Conservation (phyloP, 2,329 filamentous ascomycete species). For the Fusarium nodosum region DNA sequence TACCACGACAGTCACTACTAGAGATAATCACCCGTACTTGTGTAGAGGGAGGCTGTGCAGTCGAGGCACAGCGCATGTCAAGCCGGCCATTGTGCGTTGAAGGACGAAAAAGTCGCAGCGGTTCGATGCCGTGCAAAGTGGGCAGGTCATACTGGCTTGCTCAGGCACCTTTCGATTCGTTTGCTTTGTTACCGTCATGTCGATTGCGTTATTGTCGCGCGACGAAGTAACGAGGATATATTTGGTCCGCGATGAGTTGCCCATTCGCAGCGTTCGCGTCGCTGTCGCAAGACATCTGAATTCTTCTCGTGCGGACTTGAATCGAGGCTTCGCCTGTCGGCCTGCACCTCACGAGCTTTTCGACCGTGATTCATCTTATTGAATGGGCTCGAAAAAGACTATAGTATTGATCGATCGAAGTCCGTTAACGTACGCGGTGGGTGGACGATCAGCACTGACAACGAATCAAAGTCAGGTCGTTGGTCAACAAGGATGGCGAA, state of each 20-base stretch:
- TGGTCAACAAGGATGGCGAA: too few species aligned
- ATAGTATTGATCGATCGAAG: not conserved
- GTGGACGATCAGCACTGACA: not conserved
- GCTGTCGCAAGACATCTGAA: not conserved
- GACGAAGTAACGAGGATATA: not conserved
- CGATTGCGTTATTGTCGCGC: not conserved
- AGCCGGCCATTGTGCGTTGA: not conserved
- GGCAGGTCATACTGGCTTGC: not conserved
- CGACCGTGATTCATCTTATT: not conserved
- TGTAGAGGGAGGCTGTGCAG: not conserved
- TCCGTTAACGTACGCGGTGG: not conserved
- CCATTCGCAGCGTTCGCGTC: not conserved
- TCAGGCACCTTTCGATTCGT: not conserved
- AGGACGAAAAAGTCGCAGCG: not conserved
- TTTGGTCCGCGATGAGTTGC: not conserved
- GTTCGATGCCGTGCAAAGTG: not conserved
- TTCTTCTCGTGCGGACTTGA: not conserved
- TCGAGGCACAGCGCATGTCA: not conserved
- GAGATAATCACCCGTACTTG: not conserved
- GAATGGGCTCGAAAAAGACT: rapidly evolving
- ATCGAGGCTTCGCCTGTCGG: not conserved
- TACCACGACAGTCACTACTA: not conserved
- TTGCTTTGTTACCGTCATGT: too few species aligned
- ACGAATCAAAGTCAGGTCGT: not conserved
- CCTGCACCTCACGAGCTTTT: too few species aligned